Conservation (phyloP, 345 rosid genomes). For the Clarkia xantiana region DNA sequence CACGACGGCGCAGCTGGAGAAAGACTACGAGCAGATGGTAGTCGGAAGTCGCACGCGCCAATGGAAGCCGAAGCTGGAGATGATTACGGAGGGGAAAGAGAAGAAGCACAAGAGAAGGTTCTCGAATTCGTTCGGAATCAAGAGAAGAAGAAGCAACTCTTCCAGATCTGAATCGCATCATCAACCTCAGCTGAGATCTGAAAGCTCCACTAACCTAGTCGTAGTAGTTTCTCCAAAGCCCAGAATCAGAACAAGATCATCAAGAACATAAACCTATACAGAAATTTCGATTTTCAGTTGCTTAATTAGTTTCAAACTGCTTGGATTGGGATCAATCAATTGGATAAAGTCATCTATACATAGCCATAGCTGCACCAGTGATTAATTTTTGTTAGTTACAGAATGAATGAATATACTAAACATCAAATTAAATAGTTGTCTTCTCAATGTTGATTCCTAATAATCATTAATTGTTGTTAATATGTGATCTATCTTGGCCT, state of each 20-base stretch:
- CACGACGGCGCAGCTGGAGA: conserved; percentile 54
- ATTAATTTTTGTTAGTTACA: no score
- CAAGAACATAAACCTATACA: conserved; percentile 12
- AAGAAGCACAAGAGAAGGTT: conserved; percentile 14
- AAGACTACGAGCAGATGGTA: conserved; percentile 47
- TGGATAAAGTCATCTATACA: no score
- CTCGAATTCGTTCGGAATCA: conserved; percentile 35
- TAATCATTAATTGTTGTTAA: no score
- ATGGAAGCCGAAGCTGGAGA: conserved; percentile 86
- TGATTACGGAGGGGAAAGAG: conserved; percentile 40
- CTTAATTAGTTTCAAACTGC: neutral
- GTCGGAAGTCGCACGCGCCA: conserved; percentile 33
- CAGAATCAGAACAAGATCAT: conserved; percentile 6
- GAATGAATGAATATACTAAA: no score
- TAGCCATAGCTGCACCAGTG: no score
- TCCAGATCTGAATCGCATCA: neutral
- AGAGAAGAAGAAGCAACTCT: conserved; percentile 21
- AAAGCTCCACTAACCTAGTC: conserved; percentile 2
- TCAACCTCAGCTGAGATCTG: conserved; percentile 8
- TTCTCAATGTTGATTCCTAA: no score
- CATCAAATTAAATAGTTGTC: no score
- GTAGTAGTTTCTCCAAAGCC: conserved; percentile 6
- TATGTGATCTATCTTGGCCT: no score
- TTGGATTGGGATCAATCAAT: neutral
- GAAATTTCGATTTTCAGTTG: neutral